Conservation (phyloP, 805 yeast genomes). For the Nematodospora valgi region DNA sequence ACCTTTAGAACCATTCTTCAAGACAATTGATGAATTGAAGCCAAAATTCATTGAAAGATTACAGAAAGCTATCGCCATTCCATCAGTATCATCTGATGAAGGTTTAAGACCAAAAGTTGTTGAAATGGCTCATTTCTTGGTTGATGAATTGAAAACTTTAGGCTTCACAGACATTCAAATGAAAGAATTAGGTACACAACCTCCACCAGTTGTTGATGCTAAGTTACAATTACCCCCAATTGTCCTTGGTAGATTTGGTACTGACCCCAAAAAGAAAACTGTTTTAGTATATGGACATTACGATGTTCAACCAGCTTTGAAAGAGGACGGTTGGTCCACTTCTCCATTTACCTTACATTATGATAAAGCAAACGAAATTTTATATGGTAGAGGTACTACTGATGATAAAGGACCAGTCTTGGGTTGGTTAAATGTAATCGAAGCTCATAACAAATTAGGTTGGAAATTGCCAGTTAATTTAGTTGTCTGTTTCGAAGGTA, state of each 20-base stretch:
- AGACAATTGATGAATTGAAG: constrained; percentile 69
- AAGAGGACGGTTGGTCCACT: constrained; percentile 92
- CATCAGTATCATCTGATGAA: constrained; percentile 93
- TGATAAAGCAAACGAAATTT: constrained; percentile 58
- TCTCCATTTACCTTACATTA: constrained; percentile 79
- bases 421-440: constrained; percentile 92
- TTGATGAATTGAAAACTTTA: constrained; percentile 59
- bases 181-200: constrained; percentile 83
- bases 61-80: constrained; percentile 84
- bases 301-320: constrained; percentile 95
- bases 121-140: constrained; percentile 82
- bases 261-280: constrained; percentile 78
- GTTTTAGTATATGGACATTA: constrained; percentile 94
- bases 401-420: constrained; percentile 98
- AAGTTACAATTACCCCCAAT: constrained; percentile 85
- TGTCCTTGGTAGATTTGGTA: constrained; percentile 85
- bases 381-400: constrained; percentile 92
- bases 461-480: constrained; percentile 91
- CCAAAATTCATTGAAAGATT: constrained; percentile 71
- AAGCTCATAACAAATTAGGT: constrained; percentile 84
- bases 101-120: constrained; percentile 83
- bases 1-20: constrained; percentile 45
- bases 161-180: constrained; percentile 83
- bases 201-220: constrained; percentile 76
- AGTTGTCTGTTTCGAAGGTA: constrained; percentile 93